Evolutionary conservation across 208 protist genomes (phyloP), one percentile per base, ranked within the genome.

Genomic region (Wallacemonas sp.): DNA sequence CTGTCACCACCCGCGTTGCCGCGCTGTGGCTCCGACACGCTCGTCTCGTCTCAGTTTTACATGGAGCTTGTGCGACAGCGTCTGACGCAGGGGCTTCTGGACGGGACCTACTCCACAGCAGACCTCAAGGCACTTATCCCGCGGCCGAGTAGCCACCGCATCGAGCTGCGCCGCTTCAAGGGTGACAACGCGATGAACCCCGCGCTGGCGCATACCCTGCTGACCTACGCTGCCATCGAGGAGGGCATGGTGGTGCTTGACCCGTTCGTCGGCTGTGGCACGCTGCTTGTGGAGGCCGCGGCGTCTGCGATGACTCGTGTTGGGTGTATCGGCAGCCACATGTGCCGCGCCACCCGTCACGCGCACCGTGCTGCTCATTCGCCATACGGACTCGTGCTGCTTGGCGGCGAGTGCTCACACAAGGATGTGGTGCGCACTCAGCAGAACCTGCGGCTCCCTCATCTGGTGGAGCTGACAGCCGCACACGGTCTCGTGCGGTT

Each of bases 161-260:
- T 78, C 19, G 78, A 85, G 30, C 48, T 84, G 26, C 77, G 82
- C 1, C 39, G 57, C 23, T 21, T 47, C 21, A 84, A 84, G 47
- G 75, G 82, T 1, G 68, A 70, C 14, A 82, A 83, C 60, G 74
- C 82, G 11, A 84, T 88, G 78, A 54, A 73, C 33, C 65, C 71
- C 0, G 30, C 72, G 30, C 41, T 88, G 4, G 77, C 74, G 29
- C 27, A 14, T 1, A 69, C 75, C 1, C 58, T 84, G 2, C 64
- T 70, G 33, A 34, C 26, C 24, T 84, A 79, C 65, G 71, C 74
- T 8, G 69, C 16, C 19, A 2, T 83, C 0, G 23, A 54, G 0
- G 14, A 27, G 11, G 54, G 38, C 4, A 47, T 60, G 24, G 47
- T 66, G 6, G 49, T 84, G 29, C 34, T 79, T 1, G 82, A 84